phyloP scores from a whole-genome alignment of 345 rosid species.

The Syzygium aqueum region DNA sequence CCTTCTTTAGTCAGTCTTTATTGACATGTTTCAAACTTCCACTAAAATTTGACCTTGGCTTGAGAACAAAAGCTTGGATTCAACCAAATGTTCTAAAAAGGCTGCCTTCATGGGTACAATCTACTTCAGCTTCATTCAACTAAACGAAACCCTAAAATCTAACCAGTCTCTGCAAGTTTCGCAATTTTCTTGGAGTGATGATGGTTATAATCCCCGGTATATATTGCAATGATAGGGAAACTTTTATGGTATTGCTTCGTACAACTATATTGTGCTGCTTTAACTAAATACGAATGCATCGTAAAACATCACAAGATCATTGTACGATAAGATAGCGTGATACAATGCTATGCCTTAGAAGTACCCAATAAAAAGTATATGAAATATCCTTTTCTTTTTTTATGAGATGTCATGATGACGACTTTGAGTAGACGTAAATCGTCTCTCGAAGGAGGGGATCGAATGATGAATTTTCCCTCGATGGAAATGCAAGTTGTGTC shows the following conservation, averaged over 20 bases:
- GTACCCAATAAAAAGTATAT: neutral
- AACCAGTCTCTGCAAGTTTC: neutral
- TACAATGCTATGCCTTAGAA: neutral
- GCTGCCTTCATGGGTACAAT: neutral
- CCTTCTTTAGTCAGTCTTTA: neutral
- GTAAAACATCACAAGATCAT: neutral
- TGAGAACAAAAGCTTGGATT: neutral
- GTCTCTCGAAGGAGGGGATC: neutral
- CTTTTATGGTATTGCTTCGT: neutral
- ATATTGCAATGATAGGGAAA: neutral
- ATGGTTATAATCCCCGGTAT: neutral
- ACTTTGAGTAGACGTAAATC: neutral
- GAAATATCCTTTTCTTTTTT: neutral
- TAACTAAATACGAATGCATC: neutral
- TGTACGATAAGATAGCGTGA: no score
- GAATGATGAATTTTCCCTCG: neutral
- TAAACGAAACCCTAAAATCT: neutral
- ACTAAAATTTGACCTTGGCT: neutral
- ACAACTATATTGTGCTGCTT: neutral
- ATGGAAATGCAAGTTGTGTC: neutral
- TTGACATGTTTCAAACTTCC: neutral
- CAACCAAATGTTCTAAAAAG: neutral
- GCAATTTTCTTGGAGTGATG: neutral
- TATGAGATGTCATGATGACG: neutral
- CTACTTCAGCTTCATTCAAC: neutral